phyloP scores from a whole-genome alignment of 768 basidiomycete genomes.

The Clavulina sp. region DNA sequence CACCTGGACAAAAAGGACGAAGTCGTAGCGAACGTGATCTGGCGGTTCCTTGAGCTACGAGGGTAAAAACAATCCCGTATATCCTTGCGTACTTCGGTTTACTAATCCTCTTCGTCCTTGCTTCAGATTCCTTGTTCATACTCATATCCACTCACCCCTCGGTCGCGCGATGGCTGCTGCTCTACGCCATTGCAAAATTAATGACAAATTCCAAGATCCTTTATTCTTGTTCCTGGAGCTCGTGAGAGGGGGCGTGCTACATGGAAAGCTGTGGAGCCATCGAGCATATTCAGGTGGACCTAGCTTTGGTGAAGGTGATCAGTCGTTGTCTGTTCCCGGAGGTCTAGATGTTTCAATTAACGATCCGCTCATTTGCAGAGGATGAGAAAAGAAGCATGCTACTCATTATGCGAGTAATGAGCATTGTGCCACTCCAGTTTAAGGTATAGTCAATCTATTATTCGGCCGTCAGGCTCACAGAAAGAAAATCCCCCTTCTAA shows the following conservation, averaged over 20 bases:
- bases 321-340: slow-evolving; percentile 17
- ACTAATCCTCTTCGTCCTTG: not conserved
- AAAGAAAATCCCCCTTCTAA: not conserved
- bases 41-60: slow-evolving; percentile 91
- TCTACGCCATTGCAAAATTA: slow-evolving; percentile 58
- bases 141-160: slow-evolving; percentile 75
- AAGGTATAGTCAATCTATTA: slow-evolving; percentile 38
- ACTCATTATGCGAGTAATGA: slow-evolving; percentile 89
- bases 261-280: slow-evolving; percentile 79
- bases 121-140: slow-evolving; percentile 68
- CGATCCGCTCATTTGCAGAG: slow-evolving; percentile 27
- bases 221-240: slow-evolving; percentile 90
- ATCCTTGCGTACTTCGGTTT: not conserved
- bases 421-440: slow-evolving; percentile 88
- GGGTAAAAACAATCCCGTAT: slow-evolving; percentile 43
- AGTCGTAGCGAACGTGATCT: slow-evolving; percentile 92
- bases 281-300: slow-evolving; percentile 87
- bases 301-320: slow-evolving; percentile 76
- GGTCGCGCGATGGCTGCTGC: slow-evolving; percentile 85
- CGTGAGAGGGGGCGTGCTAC: slow-evolving; percentile 90
- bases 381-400: slow-evolving; percentile 91
- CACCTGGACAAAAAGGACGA: slow-evolving; percentile 96
- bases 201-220: slow-evolving; percentile 98
- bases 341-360: not conserved
- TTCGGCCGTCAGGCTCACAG: not conserved